Percentiles rank a stretch among this genome's conserved stretches.
Evolutionary conservation across 768 basidiomycete species (phyloP).

Genomic region (Grammothele lineata): DNA sequence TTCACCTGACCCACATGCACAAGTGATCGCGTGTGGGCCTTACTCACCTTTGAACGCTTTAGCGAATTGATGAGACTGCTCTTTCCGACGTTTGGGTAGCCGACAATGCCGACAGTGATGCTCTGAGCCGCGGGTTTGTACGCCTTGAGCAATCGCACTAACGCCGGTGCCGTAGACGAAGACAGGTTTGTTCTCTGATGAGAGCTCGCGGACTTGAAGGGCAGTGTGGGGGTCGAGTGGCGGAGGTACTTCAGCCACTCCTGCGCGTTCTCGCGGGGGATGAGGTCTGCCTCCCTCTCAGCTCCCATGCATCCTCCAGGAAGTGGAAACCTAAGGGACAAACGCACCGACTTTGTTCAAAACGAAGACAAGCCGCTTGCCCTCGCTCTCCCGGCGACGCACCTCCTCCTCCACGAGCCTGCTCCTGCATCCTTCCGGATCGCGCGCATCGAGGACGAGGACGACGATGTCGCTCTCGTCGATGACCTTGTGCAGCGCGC

Average conservation of each 20-base stretch:
- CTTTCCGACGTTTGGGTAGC: conserved; percentile 97
- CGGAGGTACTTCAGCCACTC: conserved; percentile 90
- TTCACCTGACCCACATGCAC: too few relatives aligned
- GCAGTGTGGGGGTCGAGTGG: conserved; percentile 87
- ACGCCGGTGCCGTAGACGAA: conserved; percentile 66
- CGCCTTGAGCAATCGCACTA: conserved; percentile 80
- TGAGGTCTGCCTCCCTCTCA: conserved; percentile 57
- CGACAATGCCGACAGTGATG: conserved; percentile 87
- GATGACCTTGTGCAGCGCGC: conserved; percentile 85
- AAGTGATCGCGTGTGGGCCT: neutral
- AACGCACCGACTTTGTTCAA: conserved; percentile 92
- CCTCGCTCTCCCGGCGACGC: conserved; percentile 74
- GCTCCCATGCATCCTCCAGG: neutral
- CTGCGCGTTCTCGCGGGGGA: conserved; percentile 84
- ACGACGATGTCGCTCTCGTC: conserved; percentile 90
- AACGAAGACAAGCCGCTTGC: conserved; percentile 90
- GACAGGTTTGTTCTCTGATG: conserved; percentile 81
- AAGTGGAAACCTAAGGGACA: neutral
- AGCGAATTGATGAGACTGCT: conserved; percentile 92
- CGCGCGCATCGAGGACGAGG: conserved; percentile 87
- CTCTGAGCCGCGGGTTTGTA: conserved; percentile 70
- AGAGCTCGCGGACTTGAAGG: conserved; percentile 78
- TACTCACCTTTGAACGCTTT: conserved; percentile 69
- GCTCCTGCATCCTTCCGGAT: conserved; percentile 92
- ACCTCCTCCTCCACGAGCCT: conserved; percentile 94